These are phyloP conservation scores for Glycine soja DNA, from an alignment of 306 rosid species.

Conservation along the genomic window DNA sequence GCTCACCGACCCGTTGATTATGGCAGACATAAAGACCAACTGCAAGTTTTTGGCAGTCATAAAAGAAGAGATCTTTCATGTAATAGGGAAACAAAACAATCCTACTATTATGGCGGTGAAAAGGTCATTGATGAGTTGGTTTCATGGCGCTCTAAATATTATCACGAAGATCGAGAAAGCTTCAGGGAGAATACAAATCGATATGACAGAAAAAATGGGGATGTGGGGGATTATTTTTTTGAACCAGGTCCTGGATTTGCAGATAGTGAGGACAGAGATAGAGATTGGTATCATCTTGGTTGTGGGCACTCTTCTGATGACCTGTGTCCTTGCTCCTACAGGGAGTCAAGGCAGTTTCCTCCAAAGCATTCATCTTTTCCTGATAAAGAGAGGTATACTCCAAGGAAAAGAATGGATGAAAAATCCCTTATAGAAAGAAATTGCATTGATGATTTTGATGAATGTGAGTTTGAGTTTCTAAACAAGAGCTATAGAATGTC, in stretches of 20 bases:
- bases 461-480: conserved; percentile 47
- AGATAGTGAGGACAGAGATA: conserved; percentile 45
- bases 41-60: conserved; percentile 41
- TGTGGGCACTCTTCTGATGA: conserved; percentile 44
- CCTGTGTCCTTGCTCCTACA: conserved; percentile 43
- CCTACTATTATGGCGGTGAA: conserved; percentile 50
- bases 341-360: conserved; percentile 55
- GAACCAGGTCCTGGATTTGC: conserved; percentile 44
- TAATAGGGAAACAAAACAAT: conserved; percentile 51
- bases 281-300: conserved; percentile 49
- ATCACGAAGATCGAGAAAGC: conserved; percentile 43
- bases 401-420: conserved; percentile 46
- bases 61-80: conserved; percentile 51
- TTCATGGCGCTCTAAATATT: conserved; percentile 37
- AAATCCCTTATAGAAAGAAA: conserved; percentile 50
- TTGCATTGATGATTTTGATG: conserved; percentile 47
- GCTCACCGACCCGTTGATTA: conserved; percentile 45
- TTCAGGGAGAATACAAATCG: conserved; percentile 46
- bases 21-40: conserved; percentile 47
- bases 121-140: conserved; percentile 44
- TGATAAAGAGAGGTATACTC: conserved; percentile 47
- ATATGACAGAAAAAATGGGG: conserved; percentile 45
- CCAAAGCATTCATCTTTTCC: conserved; percentile 50
- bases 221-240: conserved; percentile 45
- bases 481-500: conserved; percentile 46